phyloP scores from a whole-genome alignment of 371 early-diverging fungal species.

The Rhizomucor pusillus region DNA sequence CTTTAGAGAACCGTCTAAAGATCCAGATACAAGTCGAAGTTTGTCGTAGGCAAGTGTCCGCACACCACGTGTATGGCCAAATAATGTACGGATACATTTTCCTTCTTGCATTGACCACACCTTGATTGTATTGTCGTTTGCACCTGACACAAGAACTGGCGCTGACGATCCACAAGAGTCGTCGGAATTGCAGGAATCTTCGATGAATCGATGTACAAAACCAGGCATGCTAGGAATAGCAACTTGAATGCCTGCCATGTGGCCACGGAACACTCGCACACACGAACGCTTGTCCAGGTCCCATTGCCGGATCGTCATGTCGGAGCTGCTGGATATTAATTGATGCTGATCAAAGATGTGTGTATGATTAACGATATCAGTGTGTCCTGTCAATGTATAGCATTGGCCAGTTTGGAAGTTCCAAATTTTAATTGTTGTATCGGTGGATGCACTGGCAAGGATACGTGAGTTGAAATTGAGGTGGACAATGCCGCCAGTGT shows the following conservation, averaged over 20 bases:
- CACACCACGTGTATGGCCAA: constrained; percentile 88
- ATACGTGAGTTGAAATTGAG: constrained; percentile 83
- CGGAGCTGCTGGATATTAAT: constrained; percentile 81
- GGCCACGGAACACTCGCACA: constrained; percentile 64
- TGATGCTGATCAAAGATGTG: constrained; percentile 69
- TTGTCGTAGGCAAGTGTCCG: constrained; percentile 81
- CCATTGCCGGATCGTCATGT: constrained; percentile 88
- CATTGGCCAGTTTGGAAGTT: constrained; percentile 82
- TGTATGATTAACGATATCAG: constrained; percentile 48
- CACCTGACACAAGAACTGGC: constrained; percentile 71
- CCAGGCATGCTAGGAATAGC: constrained; percentile 48
- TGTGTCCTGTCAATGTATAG: constrained; percentile 72
- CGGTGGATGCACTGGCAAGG: constrained; percentile 85
- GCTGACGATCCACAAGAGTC: not conserved
- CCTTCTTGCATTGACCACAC: constrained; percentile 80
- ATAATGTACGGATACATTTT: constrained; percentile 72
- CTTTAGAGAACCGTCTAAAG: constrained; percentile 80
- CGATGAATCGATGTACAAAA: constrained; percentile 31
- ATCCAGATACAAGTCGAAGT: constrained; percentile 83
- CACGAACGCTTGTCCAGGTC: constrained; percentile 68
- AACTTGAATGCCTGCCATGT: constrained; percentile 75
- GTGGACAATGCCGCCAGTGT: constrained; percentile 84
- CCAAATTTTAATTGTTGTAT: constrained; percentile 89
- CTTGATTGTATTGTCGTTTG: constrained; percentile 81
- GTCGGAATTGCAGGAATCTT: not conserved